phyloP scores from a whole-genome alignment of 2,329 filamentous ascomycete genomes.

The Colletotrichum spaethianum region DNA sequence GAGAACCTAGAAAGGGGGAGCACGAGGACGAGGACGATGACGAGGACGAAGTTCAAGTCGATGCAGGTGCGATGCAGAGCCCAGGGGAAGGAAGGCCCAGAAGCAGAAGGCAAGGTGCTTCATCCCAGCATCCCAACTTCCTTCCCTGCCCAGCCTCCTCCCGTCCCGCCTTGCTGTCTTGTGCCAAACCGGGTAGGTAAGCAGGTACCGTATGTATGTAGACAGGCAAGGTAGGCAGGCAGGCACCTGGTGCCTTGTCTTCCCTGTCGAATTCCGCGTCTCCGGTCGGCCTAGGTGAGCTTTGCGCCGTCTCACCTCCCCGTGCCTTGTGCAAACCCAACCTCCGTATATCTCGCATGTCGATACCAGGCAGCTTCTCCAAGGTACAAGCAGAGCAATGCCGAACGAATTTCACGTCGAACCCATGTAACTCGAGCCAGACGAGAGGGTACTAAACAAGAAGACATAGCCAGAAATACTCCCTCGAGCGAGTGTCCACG shows the following conservation, averaged over 20 bases:
- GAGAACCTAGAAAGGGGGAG: too few relatives aligned
- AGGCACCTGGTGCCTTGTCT: background rate
- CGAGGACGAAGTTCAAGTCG: too few relatives aligned
- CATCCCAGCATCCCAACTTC: background rate
- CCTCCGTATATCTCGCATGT: background rate
- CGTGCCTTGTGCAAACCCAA: background rate
- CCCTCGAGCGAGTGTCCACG: too few relatives aligned
- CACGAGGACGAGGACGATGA: too few relatives aligned
- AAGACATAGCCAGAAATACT: too few relatives aligned
- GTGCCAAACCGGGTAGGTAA: too few relatives aligned
- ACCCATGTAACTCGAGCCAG: background rate
- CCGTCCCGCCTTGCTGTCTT: background rate
- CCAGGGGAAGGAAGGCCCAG: background rate
- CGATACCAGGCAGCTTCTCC: background rate
- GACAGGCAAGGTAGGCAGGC: background rate
- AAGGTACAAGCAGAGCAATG: background rate
- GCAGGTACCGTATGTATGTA: background rate
- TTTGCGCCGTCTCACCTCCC: background rate
- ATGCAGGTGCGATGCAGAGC: background rate
- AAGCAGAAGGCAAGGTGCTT: background rate
- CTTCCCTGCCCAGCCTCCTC: background rate
- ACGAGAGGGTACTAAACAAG: too few relatives aligned
- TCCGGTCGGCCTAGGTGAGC: background rate
- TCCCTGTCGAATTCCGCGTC: background rate
- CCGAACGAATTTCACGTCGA: background rate